A percentile compares a stretch with the other conserved stretches of the same genome.
Conservation (phyloP, 2,329 filamentous ascomycete species). For the Diaporthe vaccinii region DNA sequence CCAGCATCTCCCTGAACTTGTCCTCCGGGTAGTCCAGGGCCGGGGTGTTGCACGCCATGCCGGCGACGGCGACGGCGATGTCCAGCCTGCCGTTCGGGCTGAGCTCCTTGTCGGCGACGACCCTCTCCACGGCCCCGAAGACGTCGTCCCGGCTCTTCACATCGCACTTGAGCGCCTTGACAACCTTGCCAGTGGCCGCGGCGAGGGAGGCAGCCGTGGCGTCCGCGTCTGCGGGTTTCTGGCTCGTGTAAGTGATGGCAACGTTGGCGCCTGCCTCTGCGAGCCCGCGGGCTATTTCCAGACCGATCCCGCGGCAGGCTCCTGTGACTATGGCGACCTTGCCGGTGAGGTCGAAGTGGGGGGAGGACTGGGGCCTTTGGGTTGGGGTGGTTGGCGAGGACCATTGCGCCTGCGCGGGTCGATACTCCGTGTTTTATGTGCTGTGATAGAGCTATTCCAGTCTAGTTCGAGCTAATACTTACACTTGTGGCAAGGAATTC, state of each 20-base stretch:
- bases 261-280: slow-evolving; percentile 49
- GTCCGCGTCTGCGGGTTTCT: slow-evolving; percentile 46
- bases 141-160: slow-evolving; percentile 50
- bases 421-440: not conserved
- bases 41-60: slow-evolving; percentile 53
- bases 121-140: slow-evolving; percentile 49
- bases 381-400: slow-evolving; percentile 49
- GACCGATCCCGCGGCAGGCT: slow-evolving; percentile 49
- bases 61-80: slow-evolving; percentile 58
- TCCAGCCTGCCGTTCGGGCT: slow-evolving; percentile 50
- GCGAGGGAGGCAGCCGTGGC: slow-evolving; percentile 43
- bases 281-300: slow-evolving; percentile 49
- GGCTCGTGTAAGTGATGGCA: slow-evolving; percentile 50
- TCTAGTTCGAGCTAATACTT: not conserved
- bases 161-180: slow-evolving; percentile 55
- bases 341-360: slow-evolving; percentile 48
- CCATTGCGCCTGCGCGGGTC: slow-evolving; percentile 42
- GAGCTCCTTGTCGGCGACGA: slow-evolving; percentile 52
- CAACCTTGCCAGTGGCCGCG: slow-evolving; percentile 42
- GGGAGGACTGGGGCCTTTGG: slow-evolving; percentile 49
- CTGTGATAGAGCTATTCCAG: not conserved
- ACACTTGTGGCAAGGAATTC: not conserved
- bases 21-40: slow-evolving; percentile 57
- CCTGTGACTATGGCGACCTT: slow-evolving; percentile 49
- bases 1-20: slow-evolving; percentile 53